Percentiles rank a stretch among this genome's conserved stretches.
These are phyloP conservation scores for Serendipita indica DNA, from an alignment of 768 basidiomycete genomes.

Conservation along the genomic window DNA sequence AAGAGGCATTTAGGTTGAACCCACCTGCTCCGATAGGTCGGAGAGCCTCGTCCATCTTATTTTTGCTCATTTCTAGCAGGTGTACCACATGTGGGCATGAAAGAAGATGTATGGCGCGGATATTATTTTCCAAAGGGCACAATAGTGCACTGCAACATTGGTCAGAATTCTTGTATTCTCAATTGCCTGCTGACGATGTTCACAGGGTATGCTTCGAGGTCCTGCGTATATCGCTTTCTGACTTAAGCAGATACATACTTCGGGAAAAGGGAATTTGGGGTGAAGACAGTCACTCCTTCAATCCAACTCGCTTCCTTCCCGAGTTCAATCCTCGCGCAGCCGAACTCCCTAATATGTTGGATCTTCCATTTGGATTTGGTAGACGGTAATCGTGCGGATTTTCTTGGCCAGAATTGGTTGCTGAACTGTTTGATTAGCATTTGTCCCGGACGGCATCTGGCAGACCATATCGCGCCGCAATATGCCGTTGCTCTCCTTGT, in stretches of 20 bases:
- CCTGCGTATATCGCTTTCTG: background rate
- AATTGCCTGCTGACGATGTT: background rate
- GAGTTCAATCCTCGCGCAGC: background rate
- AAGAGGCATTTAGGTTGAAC: background rate
- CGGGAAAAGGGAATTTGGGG: background rate
- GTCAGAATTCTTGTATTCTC: conserved; percentile 12
- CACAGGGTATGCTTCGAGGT: background rate
- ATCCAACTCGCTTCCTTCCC: background rate
- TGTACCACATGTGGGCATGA: background rate
- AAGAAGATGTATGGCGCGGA: background rate
- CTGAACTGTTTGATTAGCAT: too few species aligned
- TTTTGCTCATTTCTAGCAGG: background rate
- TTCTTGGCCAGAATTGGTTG: too few species aligned
- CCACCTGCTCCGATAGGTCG: background rate
- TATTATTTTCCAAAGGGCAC: background rate
- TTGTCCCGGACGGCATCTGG: conserved; percentile 34
- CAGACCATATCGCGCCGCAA: conserved; percentile 23
- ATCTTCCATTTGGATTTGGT: background rate
- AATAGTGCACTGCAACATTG: background rate
- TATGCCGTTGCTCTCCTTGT: background rate
- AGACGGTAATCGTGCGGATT: too few species aligned
- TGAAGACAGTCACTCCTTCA: background rate
- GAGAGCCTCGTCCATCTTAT: too few species aligned
- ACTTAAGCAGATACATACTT: background rate
- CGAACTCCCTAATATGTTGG: background rate